These are phyloP conservation scores for Murraya koenigii DNA, from an alignment of 345 rosid genomes.

Conservation along the genomic window DNA sequence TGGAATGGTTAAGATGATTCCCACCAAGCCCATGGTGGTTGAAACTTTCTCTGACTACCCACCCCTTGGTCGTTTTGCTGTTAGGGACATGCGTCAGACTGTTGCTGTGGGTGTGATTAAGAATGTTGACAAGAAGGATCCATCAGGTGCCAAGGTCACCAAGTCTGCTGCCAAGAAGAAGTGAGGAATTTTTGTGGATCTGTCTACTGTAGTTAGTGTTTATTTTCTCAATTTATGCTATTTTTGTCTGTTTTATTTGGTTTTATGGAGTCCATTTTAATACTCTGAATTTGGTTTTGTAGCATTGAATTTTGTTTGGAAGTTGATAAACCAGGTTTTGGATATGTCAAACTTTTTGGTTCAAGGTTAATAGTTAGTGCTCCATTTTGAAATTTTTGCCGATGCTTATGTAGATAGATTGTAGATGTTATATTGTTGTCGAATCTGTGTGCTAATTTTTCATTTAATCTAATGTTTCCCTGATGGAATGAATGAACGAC, in stretches of 20 bases:
- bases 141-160: slow-evolving; percentile 20
- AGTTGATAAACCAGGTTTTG: too few relatives aligned
- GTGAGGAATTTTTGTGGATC: neutral
- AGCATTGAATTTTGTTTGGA: neutral
- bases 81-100: slow-evolving; percentile 23
- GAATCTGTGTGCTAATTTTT: too few relatives aligned
- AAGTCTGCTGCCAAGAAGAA: neutral
- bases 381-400: too few relatives aligned
- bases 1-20: slow-evolving; percentile 53
- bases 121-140: slow-evolving; percentile 24
- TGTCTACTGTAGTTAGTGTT: neutral
- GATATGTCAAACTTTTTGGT: too few relatives aligned
- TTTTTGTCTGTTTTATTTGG: neutral
- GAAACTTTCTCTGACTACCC: slow-evolving; percentile 32
- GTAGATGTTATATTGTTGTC: too few relatives aligned
- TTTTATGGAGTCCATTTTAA: neutral
- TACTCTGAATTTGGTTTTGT: neutral
- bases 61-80: slow-evolving; percentile 1
- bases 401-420: too few relatives aligned
- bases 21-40: slow-evolving; percentile 41
- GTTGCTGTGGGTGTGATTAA: slow-evolving; percentile 21
- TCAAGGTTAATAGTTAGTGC: too few relatives aligned
- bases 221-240: neutral
- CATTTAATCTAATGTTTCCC: too few relatives aligned
- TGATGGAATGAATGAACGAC: too few relatives aligned